Percentiles rank a stretch among this genome's conserved stretches.
These are phyloP conservation scores for Lasiodiplodia gonubiensis DNA, from an alignment of 2,329 filamentous ascomycete species.

Conservation along the genomic window DNA sequence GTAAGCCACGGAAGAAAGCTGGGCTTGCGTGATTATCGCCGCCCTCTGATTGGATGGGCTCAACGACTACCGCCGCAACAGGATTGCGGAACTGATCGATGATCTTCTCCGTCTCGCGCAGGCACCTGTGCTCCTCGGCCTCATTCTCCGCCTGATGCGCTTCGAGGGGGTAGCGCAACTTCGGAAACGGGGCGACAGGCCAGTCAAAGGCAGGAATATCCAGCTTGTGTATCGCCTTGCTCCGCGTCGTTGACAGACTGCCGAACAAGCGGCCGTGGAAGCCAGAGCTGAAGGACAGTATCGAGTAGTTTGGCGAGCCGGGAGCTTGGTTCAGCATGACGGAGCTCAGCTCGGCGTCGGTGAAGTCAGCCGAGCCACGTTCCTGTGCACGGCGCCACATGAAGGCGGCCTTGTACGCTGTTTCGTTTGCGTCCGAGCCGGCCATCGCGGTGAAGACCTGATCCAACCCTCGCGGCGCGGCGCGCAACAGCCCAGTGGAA, in stretches of 20 bases:
- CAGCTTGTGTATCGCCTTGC: conserved; percentile 92
- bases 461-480: conserved; percentile 80
- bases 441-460: conserved; percentile 91
- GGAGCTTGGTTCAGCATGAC: conserved; percentile 83
- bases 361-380: conserved; percentile 81
- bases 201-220: conserved; percentile 95
- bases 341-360: conserved; percentile 72
- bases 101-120: conserved; percentile 82
- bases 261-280: conserved; percentile 94
- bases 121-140: conserved; percentile 76
- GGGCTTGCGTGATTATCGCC: conserved; percentile 93
- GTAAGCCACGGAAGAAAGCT: conserved; percentile 83
- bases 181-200: conserved; percentile 87
- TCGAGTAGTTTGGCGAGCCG: conserved; percentile 78
- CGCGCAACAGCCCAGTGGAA: conserved; percentile 78
- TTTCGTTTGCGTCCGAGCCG: conserved; percentile 91
- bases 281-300: conserved; percentile 84
- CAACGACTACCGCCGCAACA: conserved; percentile 80
- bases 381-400: conserved; percentile 86
- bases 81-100: conserved; percentile 80
- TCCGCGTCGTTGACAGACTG: conserved; percentile 84
- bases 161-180: conserved; percentile 84
- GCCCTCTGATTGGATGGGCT: conserved; percentile 92
- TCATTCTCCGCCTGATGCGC: conserved; percentile 79
- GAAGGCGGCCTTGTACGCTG: conserved; percentile 93